Conservation (phyloP, 202 grass and related monocot species). For the Miscanthus sacchariflorus region DNA sequence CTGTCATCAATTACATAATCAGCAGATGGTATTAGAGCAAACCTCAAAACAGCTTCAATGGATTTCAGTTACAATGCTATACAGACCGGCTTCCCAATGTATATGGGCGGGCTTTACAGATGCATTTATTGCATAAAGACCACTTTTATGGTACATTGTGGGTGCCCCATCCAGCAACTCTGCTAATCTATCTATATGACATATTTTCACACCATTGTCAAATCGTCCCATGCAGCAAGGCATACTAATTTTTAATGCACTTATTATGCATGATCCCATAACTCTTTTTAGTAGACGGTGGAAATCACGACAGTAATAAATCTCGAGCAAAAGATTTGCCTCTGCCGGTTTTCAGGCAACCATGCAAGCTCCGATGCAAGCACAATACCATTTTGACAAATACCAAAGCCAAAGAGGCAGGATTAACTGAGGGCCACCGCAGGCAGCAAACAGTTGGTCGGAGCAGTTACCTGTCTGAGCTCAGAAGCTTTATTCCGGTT, state of each 20-base stretch:
- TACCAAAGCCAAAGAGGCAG: not conserved
- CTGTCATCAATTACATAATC: constrained; percentile 10
- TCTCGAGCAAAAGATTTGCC: not conserved
- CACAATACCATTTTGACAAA: not conserved
- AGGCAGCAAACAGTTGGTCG: not conserved
- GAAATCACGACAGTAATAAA: not conserved
- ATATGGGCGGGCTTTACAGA: no score
- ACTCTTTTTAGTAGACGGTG: not conserved
- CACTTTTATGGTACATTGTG: no score
- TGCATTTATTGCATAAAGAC: no score
- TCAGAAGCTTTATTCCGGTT: constrained; percentile 73
- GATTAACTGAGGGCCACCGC: not conserved
- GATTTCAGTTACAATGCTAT: not conserved
- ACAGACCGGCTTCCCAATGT: no score
- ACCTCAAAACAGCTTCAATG: constrained; percentile 20
- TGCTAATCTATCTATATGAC: not conserved
- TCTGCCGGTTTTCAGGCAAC: not conserved
- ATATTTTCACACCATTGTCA: not conserved
- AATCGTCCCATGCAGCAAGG: not conserved
- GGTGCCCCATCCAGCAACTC: not conserved
- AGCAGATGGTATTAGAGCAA: constrained; percentile 8
- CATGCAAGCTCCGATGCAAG: not conserved
- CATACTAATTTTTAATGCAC: constrained; percentile 17
- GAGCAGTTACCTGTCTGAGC: constrained; percentile 77
- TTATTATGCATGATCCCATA: not conserved